Evolutionary conservation across 768 basidiomycete genomes (phyloP).

Genomic region (Lanmaoa rubissima): DNA sequence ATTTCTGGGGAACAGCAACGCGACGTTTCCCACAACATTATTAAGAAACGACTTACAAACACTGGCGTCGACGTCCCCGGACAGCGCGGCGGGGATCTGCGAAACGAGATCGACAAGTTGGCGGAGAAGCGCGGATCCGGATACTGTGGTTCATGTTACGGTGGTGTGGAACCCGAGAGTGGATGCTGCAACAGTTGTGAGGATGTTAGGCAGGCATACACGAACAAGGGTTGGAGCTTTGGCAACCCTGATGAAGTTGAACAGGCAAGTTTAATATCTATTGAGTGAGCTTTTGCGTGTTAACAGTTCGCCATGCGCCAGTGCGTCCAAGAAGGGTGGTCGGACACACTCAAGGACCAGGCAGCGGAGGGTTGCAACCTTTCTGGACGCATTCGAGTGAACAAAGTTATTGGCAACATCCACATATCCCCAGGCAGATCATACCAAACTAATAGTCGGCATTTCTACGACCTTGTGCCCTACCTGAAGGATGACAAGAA

Average conservation of each 20-base stretch:
- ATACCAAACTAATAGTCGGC: constrained; percentile 83
- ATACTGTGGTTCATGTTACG: constrained; percentile 97
- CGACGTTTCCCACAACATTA: constrained; percentile 85
- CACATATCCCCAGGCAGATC: constrained; percentile 92
- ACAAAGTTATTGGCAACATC: constrained; percentile 96
- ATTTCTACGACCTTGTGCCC: constrained; percentile 88
- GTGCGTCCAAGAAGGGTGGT: constrained; percentile 95
- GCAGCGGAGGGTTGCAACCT: constrained; percentile 94
- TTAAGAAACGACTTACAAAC: constrained; percentile 74
- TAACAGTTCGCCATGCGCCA: constrained; percentile 32
- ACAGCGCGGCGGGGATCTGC: constrained; percentile 58
- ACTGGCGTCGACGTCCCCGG: constrained; percentile 58
- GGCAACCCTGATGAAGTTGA: constrained; percentile 86
- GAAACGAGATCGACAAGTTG: constrained; percentile 85
- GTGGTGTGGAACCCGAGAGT: constrained; percentile 67
- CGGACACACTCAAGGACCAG: constrained; percentile 89
- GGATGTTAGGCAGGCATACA: constrained; percentile 86
- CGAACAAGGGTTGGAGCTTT: constrained; percentile 95
- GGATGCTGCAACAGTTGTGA: constrained; percentile 98
- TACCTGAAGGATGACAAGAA: constrained; percentile 87
- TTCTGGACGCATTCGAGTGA: constrained; percentile 86
- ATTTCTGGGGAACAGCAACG: constrained; percentile 95
- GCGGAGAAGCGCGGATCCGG: constrained; percentile 54
- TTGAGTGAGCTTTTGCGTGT: neutral
- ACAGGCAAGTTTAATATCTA: constrained; percentile 57